Evolutionary conservation across 345 rosid species (phyloP).

Genomic region (Eucalyptus polyanthemos): DNA sequence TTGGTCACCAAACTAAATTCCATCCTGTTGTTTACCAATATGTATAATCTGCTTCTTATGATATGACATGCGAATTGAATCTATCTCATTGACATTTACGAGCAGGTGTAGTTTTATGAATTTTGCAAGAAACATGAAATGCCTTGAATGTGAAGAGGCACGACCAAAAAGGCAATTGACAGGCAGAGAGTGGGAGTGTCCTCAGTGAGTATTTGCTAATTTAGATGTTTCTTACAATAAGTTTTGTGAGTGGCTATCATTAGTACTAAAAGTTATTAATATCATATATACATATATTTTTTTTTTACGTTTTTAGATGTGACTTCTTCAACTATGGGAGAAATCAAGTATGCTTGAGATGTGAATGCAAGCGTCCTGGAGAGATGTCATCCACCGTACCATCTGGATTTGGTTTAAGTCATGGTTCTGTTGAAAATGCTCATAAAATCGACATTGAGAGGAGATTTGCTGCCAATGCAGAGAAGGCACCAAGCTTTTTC

Average conservation of each 20-base stretch:
- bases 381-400: slow-evolving; percentile 10
- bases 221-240: background rate
- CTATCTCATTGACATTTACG: background rate
- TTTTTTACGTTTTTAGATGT: slow-evolving; percentile 42
- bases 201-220: slow-evolving; percentile 56
- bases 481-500: slow-evolving; percentile 74
- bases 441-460: slow-evolving; percentile 30
- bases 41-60: background rate
- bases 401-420: slow-evolving; percentile 14
- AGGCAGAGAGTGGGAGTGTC: slow-evolving; percentile 98
- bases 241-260: background rate
- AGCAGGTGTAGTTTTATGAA: slow-evolving; percentile 91
- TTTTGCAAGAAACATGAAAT: slow-evolving; percentile 80
- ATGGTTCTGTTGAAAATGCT: slow-evolving; percentile 9
- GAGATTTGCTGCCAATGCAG: slow-evolving; percentile 62
- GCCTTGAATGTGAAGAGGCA: slow-evolving; percentile 79
- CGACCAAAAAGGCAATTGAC: slow-evolving; percentile 80
- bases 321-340: slow-evolving; percentile 70
- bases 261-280: background rate
- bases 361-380: slow-evolving; percentile 80
- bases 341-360: slow-evolving; percentile 80
- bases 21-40: background rate
- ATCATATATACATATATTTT: background rate
- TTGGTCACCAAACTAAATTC: background rate
- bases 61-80: background rate